phyloP scores from a whole-genome alignment of 2,329 filamentous ascomycete genomes.

The Nothomitra cinnamomea region DNA sequence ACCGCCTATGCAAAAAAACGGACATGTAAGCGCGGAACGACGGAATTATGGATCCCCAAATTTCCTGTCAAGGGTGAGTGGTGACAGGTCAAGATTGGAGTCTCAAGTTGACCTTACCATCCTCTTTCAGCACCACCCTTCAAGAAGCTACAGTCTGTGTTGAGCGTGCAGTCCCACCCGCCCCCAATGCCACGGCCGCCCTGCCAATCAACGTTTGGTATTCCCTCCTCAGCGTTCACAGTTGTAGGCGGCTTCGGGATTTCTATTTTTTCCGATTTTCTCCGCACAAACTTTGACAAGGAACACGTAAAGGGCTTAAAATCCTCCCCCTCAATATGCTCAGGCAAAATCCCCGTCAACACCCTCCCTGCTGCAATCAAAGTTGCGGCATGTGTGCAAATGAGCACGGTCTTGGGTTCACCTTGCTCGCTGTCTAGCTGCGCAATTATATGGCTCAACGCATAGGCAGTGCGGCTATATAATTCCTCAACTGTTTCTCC shows the following conservation, averaged over 20 bases:
- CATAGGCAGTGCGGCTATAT: constrained; percentile 60
- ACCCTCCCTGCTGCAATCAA: constrained; percentile 74
- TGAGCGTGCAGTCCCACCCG: constrained; percentile 62
- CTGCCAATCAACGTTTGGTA: constrained; percentile 34
- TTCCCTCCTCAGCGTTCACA: neutral
- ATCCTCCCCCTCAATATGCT: constrained; percentile 13
- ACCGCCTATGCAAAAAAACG: constrained; percentile 23
- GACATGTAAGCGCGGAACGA: constrained; percentile 5
- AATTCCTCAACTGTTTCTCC: constrained; percentile 70
- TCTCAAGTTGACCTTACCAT: constrained; percentile 42
- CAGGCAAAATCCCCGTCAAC: constrained; percentile 43
- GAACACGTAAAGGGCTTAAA: constrained; percentile 16
- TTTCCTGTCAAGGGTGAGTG: constrained; percentile 7
- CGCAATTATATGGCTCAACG: constrained; percentile 52
- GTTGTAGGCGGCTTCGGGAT: neutral
- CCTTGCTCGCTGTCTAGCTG: constrained; percentile 50
- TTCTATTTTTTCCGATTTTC: neutral
- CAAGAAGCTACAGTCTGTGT: constrained; percentile 77
- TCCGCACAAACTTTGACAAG: constrained; percentile 9
- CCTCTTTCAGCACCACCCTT: constrained; percentile 68
- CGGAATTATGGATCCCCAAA: constrained; percentile 5
- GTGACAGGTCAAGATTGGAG: constrained; percentile 5
- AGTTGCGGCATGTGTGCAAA: constrained; percentile 81
- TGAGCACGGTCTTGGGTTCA: constrained; percentile 48
- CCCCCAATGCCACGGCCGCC: constrained; percentile 47